Conservation (phyloP, 2,329 filamentous ascomycete species). For the Paramyrothecium sp. region DNA sequence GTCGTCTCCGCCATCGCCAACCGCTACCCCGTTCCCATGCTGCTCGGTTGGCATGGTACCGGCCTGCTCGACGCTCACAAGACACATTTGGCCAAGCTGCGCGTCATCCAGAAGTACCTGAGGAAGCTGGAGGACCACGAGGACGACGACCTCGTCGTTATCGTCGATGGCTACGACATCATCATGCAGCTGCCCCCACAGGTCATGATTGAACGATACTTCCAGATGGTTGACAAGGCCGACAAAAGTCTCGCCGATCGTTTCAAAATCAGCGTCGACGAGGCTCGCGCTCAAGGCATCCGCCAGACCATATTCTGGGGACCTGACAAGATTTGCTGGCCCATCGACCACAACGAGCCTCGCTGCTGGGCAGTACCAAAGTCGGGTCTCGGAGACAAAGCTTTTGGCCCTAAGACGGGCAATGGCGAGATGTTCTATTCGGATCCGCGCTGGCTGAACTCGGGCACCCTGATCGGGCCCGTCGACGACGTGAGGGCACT, state of each 20-base stretch:
- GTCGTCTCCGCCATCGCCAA: conserved; percentile 34
- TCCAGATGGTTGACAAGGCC: conserved; percentile 48
- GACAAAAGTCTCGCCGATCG: conserved; percentile 49
- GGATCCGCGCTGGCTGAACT: conserved; percentile 42
- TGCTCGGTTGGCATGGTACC: conserved; percentile 36
- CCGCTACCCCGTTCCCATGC: conserved; percentile 33
- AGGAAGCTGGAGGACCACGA: conserved; percentile 17
- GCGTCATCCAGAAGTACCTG: conserved; percentile 32
- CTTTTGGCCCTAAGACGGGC: conserved; percentile 35
- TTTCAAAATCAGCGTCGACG: conserved; percentile 40
- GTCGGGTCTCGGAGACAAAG: conserved; percentile 25
- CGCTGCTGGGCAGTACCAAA: conserved; percentile 39
- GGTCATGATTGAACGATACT: conserved; percentile 62
- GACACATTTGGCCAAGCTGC: conserved; percentile 39
- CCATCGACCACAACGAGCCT: conserved; percentile 28
- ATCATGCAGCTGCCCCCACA: conserved; percentile 66
- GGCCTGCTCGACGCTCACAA: conserved; percentile 30
- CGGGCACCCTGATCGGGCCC: conserved; percentile 43
- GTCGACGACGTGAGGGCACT: conserved; percentile 25
- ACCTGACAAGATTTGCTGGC: conserved; percentile 44
- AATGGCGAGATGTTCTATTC: conserved; percentile 24
- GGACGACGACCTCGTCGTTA: conserved; percentile 57
- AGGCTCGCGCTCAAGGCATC: conserved; percentile 25
- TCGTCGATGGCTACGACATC: conserved; percentile 63
- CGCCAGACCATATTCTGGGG: conserved; percentile 41